Evolutionary conservation across 179 eudicot genomes (phyloP).

Genomic region (Gypsophila paniculata): DNA sequence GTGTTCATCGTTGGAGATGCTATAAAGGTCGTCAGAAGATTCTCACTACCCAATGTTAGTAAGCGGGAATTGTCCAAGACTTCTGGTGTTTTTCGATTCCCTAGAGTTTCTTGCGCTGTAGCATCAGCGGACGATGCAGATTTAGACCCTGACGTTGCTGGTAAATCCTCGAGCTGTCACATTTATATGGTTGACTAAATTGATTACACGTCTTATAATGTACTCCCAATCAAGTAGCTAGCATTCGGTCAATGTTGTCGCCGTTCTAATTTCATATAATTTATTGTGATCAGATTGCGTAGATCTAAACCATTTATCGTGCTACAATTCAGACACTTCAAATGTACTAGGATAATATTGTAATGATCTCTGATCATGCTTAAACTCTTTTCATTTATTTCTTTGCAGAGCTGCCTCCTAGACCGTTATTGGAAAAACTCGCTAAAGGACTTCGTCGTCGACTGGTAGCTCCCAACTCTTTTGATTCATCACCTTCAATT

Average conservation of each 20-base stretch:
- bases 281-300: too few species aligned
- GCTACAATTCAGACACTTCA: too few species aligned
- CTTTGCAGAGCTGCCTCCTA: slow-evolving; percentile 64
- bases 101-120: slow-evolving; percentile 92
- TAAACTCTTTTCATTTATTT: neutral
- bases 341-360: neutral
- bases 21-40: slow-evolving; percentile 79
- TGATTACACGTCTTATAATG: too few species aligned
- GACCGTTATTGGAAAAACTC: slow-evolving; percentile 59
- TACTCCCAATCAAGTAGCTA: too few species aligned
- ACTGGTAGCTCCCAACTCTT: slow-evolving; percentile 37
- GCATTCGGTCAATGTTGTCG: too few species aligned
- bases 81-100: slow-evolving; percentile 74
- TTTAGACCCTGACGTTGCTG: slow-evolving; percentile 72
- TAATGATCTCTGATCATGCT: neutral
- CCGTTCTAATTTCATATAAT: too few species aligned
- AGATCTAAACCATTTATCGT: too few species aligned
- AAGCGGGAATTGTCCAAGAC: slow-evolving; percentile 52
- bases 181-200: too few species aligned
- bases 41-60: slow-evolving; percentile 86
- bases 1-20: slow-evolving; percentile 84
- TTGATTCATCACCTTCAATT: neutral
- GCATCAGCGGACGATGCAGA: slow-evolving; percentile 94
- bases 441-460: slow-evolving; percentile 60
- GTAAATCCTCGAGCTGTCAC: slow-evolving; percentile 28